These are phyloP conservation scores for Claviceps cyperi DNA, from an alignment of 2,329 filamentous ascomycete species.

Conservation along the genomic window DNA sequence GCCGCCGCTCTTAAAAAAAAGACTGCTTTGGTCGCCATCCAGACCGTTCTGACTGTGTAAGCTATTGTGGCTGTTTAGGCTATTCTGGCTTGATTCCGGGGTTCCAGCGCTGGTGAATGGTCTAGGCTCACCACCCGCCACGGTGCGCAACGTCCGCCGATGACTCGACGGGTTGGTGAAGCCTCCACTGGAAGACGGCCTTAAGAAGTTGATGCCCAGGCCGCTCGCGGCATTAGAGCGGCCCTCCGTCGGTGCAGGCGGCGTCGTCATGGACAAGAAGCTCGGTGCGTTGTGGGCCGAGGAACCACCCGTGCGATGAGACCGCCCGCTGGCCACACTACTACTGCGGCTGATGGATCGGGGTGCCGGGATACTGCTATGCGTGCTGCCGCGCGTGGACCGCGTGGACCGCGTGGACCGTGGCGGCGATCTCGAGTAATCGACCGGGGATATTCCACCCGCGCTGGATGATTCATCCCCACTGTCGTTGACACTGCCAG, in stretches of 20 bases:
- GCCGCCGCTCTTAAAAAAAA: conserved; percentile 10
- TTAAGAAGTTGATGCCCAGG: conserved; percentile 17
- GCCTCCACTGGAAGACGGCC: conserved; percentile 20
- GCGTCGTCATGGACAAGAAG: conserved; percentile 31
- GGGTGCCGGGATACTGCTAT: conserved; percentile 31
- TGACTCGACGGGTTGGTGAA: conserved; percentile 10
- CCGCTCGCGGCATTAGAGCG: conserved; percentile 10
- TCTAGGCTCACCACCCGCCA: conserved; percentile 10
- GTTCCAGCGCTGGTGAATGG: conserved; percentile 20
- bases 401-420: conserved; percentile 26
- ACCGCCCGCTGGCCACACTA: conserved; percentile 34
- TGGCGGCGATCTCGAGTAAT: conserved; percentile 45
- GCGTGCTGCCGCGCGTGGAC: conserved; percentile 32
- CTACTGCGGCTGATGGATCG: conserved; percentile 37
- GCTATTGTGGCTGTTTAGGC: too few relatives aligned
- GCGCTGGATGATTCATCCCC: conserved; percentile 40
- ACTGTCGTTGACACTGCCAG: conserved; percentile 33
- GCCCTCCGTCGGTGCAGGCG: conserved; percentile 26
- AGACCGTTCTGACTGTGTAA: too few relatives aligned
- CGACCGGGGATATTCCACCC: conserved; percentile 37
- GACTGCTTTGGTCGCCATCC: too few relatives aligned
- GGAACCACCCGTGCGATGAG: conserved; percentile 22
- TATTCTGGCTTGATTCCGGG: conserved; percentile 6
- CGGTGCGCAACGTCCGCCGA: conserved; percentile 7
- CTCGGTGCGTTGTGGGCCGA: conserved; percentile 18